These are phyloP conservation scores for Trametes cubensis DNA, from an alignment of 768 basidiomycete species.

Conservation along the genomic window DNA sequence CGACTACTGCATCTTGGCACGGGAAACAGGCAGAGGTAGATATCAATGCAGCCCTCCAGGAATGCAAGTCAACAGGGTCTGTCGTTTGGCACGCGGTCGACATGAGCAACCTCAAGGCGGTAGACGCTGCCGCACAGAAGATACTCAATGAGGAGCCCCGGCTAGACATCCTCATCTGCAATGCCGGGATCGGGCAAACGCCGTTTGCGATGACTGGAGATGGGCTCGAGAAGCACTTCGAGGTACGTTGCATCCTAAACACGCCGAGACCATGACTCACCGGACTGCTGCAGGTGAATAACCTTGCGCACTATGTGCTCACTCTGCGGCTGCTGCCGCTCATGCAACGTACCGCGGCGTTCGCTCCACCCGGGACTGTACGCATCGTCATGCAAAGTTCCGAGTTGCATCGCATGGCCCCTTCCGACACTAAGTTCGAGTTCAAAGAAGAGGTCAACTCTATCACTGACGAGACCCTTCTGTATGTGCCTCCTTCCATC, in stretches of 20 bases:
- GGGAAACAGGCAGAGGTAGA: slow-evolving; percentile 31
- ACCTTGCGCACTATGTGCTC: slow-evolving; percentile 31
- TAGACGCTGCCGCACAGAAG: slow-evolving; percentile 29
- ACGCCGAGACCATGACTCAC: background rate
- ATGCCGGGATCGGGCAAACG: slow-evolving; percentile 32
- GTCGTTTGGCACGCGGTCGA: slow-evolving; percentile 30
- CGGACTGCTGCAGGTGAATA: slow-evolving; percentile 27
- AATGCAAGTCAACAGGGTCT: slow-evolving; percentile 24
- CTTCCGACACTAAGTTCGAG: slow-evolving; percentile 25
- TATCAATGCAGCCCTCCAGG: slow-evolving; percentile 31
- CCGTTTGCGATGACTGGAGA: slow-evolving; percentile 30
- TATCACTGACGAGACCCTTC: slow-evolving; percentile 24
- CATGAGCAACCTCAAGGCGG: slow-evolving; percentile 26
- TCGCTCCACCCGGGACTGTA: slow-evolving; percentile 26
- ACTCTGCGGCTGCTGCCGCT: slow-evolving; percentile 30
- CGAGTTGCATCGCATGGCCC: slow-evolving; percentile 31
- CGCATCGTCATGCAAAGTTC: slow-evolving; percentile 35
- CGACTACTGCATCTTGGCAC: slow-evolving; percentile 30
- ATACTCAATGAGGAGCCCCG: slow-evolving; percentile 24
- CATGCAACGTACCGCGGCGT: slow-evolving; percentile 32
- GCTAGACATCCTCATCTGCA: slow-evolving; percentile 34
- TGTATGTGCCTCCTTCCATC: slow-evolving; percentile 16
- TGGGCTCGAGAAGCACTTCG: slow-evolving; percentile 32
- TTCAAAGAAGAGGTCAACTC: slow-evolving; percentile 32
- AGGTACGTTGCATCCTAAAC: slow-evolving; percentile 15